phyloP scores from a whole-genome alignment of 2,329 filamentous ascomycete genomes.

The Colletotrichum musae region DNA sequence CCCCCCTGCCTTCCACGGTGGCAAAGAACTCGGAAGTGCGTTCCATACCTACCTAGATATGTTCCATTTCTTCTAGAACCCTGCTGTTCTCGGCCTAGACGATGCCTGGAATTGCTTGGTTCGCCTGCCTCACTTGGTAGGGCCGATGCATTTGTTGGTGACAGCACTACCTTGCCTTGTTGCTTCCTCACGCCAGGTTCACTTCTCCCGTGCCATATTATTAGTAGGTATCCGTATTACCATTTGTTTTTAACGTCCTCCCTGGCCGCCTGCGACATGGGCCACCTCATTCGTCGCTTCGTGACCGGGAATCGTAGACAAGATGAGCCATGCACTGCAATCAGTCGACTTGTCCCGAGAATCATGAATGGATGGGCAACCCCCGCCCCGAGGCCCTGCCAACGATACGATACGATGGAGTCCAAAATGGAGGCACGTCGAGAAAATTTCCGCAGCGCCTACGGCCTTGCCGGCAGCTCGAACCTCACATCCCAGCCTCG shows the following conservation, averaged over 20 bases:
- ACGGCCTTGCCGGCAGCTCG: constrained; percentile 33
- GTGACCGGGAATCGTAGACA: background rate
- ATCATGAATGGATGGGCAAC: no score
- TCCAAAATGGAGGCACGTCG: constrained; percentile 4
- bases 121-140: no score
- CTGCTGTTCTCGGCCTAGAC: constrained; percentile 26
- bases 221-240: no score
- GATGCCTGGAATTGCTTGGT: background rate
- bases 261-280: background rate
- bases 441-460: constrained; percentile 20
- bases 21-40: no score
- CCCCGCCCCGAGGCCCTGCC: no score
- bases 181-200: no score
- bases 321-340: background rate
- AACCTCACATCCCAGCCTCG: constrained; percentile 3
- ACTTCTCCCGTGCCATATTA: no score
- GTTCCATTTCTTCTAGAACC: constrained; percentile 34
- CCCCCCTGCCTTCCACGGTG: background rate
- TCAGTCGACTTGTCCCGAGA: background rate
- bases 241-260: no score
- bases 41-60: no score
- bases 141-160: no score
- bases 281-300: background rate
- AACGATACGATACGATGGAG: background rate
- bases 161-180: no score